Base-by-base conservation (phyloP, 106 monocot species). In the Alisma plantagoaquatica region DNA sequence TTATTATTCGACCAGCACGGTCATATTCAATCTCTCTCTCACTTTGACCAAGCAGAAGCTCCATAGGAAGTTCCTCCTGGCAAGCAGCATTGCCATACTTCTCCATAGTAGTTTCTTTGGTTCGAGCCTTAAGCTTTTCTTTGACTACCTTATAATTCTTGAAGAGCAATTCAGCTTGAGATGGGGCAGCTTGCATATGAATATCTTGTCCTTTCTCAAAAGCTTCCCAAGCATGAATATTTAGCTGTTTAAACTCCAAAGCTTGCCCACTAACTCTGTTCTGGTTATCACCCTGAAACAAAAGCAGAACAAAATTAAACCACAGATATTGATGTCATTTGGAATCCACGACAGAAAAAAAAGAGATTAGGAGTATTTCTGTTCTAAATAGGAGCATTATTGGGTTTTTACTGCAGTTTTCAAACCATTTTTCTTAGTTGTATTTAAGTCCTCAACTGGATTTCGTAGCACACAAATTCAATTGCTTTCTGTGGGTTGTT, bases 101-200 rank as follows among this genome's bases (percentile, higher is more conserved):
- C 65, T 85, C 84, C 83, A 89, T 78, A 32, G 89, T 85, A 3
- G 71, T 66, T 16, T 98, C 96, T 55, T 85, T 98, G 3, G 64
- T 81, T 53, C 68, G 55, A 11, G 73, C 69, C 60, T 89, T 89
- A 70, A 98, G 56, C 30, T 84, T 89, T 10, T 85, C 89, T 51
- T 89, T 98, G 3, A 73, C 79, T 26, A 98, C 41, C 72, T 89
- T 81, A 61, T 68, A 98, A 66, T 89, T 89, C 60, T 76, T 81
- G 49, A 68, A 81, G 14, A 89, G 53, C 17, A 89, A 56, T 54
- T 98, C 96, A 51, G 96, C 96, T 66, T 98, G 96, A 62, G 96
- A 98, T 25, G 96, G 96, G 45, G 96, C 96, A 66, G 96, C 96
- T 71, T 98, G 96, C 96, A 98, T 89, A 63, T 98, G 96, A 45